Conservation (phyloP, 2,329 filamentous ascomycete species). For the Thermomyces lanuginosus region DNA sequence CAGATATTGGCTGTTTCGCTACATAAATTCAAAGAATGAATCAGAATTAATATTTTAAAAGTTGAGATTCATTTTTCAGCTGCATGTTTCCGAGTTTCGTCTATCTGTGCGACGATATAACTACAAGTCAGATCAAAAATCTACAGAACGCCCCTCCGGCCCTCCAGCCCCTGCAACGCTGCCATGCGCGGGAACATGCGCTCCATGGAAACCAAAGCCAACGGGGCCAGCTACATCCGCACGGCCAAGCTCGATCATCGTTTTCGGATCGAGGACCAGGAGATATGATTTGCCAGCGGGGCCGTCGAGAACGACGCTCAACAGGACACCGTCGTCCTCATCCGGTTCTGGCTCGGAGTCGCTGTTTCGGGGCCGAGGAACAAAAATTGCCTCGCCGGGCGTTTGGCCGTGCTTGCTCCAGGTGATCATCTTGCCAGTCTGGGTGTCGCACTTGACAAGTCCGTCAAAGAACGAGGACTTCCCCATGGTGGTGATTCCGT, state of each 20-base stretch:
- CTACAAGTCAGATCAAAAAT: too few species aligned
- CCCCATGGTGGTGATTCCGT: slow-evolving; percentile 30
- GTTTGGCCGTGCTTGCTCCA: slow-evolving; percentile 36
- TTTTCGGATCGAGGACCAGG: slow-evolving; percentile 34
- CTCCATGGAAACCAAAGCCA: slow-evolving; percentile 39
- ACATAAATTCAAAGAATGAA: too few species aligned
- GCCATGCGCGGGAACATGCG: slow-evolving; percentile 24
- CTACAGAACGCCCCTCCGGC: too few species aligned
- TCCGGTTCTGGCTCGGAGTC: too few species aligned
- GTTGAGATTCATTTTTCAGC: too few species aligned
- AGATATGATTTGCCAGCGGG: slow-evolving; percentile 35
- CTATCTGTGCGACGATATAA: too few species aligned
- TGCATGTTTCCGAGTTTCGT: too few species aligned
- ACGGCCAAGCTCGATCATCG: slow-evolving; percentile 34
- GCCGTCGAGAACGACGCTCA: slow-evolving; percentile 39
- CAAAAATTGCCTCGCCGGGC: slow-evolving; percentile 39
- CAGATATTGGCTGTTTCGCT: too few species aligned
- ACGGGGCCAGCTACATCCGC: slow-evolving; percentile 34
- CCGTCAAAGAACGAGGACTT: slow-evolving; percentile 36
- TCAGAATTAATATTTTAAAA: too few species aligned
- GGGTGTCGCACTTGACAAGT: slow-evolving; percentile 36
- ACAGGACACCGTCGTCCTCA: slow-evolving; percentile 38
- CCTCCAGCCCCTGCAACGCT: too few species aligned
- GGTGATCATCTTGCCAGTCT: slow-evolving; percentile 21
- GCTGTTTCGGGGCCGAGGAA: too few species aligned